Evolutionary conservation across 352 stramenopile genomes (phyloP).

Genomic region (Globisporangium viniferum): DNA sequence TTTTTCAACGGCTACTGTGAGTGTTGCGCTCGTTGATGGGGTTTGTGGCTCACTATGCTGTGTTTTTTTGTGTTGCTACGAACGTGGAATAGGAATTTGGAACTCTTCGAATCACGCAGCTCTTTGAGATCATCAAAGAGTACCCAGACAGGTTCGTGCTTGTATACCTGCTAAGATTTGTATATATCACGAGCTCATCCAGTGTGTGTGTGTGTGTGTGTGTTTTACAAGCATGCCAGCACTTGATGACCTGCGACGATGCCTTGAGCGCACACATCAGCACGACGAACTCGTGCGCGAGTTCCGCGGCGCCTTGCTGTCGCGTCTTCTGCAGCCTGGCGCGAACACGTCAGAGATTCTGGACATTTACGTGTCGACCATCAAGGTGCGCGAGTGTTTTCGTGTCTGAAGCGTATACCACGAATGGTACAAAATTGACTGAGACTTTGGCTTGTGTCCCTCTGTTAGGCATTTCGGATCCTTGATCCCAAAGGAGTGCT

Average conservation of each 20-base stretch:
- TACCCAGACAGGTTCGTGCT: constrained; percentile 90
- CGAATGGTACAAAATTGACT: background rate
- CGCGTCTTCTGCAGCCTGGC: constrained; percentile 93
- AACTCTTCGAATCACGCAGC: constrained; percentile 82
- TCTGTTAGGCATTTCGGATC: constrained; percentile 78
- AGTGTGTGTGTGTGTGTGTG: background rate
- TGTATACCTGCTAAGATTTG: background rate
- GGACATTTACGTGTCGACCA: constrained; percentile 97
- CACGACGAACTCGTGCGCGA: constrained; percentile 71
- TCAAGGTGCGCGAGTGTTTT: constrained; percentile 64
- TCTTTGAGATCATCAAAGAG: constrained; percentile 97
- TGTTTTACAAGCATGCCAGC: constrained; percentile 46
- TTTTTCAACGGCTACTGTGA: background rate
- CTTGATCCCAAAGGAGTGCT: constrained; percentile 92
- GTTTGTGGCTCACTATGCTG: background rate
- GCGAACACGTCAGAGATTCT: constrained; percentile 96
- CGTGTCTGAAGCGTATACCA: background rate
- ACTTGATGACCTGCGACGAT: constrained; percentile 64
- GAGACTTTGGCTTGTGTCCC: background rate
- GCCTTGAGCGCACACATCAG: constrained; percentile 85
- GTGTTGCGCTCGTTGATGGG: background rate
- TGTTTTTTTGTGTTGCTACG: background rate
- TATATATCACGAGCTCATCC: background rate
- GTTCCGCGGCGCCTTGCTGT: constrained; percentile 75
- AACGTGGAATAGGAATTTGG: constrained; percentile 45